phyloP scores from a whole-genome alignment of 140 eudicot species.

The Bidens hawaiensis region DNA sequence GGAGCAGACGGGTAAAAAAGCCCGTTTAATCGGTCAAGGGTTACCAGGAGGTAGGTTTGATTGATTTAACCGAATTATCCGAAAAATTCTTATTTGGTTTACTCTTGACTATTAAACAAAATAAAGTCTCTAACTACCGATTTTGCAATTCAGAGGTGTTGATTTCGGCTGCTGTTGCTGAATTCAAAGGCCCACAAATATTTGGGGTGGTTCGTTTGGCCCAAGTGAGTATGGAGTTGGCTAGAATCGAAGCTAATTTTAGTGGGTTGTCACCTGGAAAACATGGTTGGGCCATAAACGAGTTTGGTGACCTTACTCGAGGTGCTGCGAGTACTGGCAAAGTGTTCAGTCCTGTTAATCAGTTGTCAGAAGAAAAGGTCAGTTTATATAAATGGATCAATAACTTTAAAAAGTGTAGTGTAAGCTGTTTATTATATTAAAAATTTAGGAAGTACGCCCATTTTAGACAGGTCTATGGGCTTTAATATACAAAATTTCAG shows the following conservation, averaged over 20 bases:
- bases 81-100: no score
- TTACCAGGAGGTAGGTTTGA: constrained; percentile 61
- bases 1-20: constrained; percentile 86
- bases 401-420: background rate
- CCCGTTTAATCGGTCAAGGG: constrained; percentile 93
- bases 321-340: constrained; percentile 94
- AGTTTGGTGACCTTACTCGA: constrained; percentile 79
- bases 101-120: no score
- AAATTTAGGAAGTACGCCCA: no score
- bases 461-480: no score
- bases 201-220: constrained; percentile 93
- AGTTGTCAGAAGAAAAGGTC: constrained; percentile 50
- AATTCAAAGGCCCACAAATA: constrained; percentile 78
- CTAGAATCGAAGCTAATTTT: constrained; percentile 87
- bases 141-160: constrained; percentile 49
- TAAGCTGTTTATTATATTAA: background rate
- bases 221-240: constrained; percentile 88
- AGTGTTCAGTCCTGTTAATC: constrained; percentile 46
- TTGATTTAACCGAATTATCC: no score
- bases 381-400: background rate
- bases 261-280: constrained; percentile 88
- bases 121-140: background rate
- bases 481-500: no score
- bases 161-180: constrained; percentile 93
- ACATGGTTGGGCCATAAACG: constrained; percentile 86